Conservation (phyloP, 2,329 filamentous ascomycete genomes). For the Ophiobolus disseminans region DNA sequence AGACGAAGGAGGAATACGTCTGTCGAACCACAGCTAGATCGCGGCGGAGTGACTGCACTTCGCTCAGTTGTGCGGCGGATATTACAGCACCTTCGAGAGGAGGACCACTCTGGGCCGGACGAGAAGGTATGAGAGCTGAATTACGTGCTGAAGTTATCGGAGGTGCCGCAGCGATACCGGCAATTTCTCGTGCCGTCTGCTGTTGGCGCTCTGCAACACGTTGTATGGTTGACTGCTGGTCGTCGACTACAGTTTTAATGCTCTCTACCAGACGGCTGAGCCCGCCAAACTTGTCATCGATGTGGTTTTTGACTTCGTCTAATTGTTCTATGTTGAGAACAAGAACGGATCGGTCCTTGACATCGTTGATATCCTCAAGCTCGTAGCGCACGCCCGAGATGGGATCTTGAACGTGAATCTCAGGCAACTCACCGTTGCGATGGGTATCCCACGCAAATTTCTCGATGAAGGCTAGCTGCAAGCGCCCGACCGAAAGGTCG, state of each 20-base stretch:
- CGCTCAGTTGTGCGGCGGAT: conserved; percentile 70
- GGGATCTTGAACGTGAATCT: conserved; percentile 97
- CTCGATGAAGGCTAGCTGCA: conserved; percentile 97
- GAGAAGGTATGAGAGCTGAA: conserved; percentile 42
- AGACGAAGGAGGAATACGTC: conserved; percentile 89
- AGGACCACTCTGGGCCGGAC: conserved; percentile 29
- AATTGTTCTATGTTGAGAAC: conserved; percentile 91
- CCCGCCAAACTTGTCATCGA: conserved; percentile 87
- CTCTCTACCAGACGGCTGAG: conserved; percentile 84
- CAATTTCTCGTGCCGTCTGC: conserved; percentile 86
- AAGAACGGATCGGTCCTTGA: conserved; percentile 94
- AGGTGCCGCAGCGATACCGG: conserved; percentile 64
- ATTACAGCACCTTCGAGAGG: conserved; percentile 33
- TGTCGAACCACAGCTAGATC: conserved; percentile 92
- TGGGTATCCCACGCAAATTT: conserved; percentile 99
- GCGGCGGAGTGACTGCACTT: conserved; percentile 81
- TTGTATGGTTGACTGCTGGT: conserved; percentile 82
- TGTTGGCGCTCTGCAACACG: conserved; percentile 89
- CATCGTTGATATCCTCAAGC: conserved; percentile 87
- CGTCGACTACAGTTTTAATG: conserved; percentile 81
- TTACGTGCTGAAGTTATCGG: conserved; percentile 42
- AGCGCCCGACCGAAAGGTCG: conserved; percentile 82
- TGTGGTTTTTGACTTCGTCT: conserved; percentile 95
- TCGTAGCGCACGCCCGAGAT: conserved; percentile 97
- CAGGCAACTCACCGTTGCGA: conserved; percentile 90